Evolutionary conservation across 2,329 filamentous ascomycete genomes (phyloP).

Genomic region (Graphilbum ipis-grandicollis): DNA sequence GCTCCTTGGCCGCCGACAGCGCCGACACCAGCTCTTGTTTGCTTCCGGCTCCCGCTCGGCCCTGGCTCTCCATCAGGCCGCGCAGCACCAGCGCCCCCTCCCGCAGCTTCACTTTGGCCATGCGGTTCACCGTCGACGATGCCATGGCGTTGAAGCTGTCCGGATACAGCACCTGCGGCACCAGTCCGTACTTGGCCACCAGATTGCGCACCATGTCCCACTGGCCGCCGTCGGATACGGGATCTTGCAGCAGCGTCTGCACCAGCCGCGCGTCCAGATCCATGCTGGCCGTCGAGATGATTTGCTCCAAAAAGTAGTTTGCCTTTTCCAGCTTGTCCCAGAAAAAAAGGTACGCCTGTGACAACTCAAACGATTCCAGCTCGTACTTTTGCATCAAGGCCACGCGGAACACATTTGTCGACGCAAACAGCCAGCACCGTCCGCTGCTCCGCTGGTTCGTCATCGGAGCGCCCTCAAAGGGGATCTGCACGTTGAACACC

Average conservation of each 20-base stretch:
- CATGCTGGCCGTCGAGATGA: conserved; percentile 55
- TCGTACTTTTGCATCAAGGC: conserved; percentile 72
- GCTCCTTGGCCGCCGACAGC: conserved; percentile 40
- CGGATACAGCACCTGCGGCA: conserved; percentile 66
- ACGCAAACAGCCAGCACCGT: conserved; percentile 82
- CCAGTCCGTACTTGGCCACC: conserved; percentile 75
- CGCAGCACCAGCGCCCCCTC: conserved; percentile 64
- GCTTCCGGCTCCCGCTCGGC: too few species aligned
- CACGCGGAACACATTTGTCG: conserved; percentile 83
- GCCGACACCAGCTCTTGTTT: conserved; percentile 16
- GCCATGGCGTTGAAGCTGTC: conserved; percentile 66
- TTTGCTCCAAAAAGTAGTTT: conserved; percentile 76
- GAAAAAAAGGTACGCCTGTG: conserved; percentile 76
- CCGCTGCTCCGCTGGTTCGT: conserved; percentile 73
- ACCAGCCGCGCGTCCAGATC: conserved; percentile 58
- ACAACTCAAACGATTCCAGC: conserved; percentile 67
- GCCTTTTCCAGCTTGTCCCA: conserved; percentile 89
- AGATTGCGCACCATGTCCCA: conserved; percentile 88
- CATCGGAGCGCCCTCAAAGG: conserved; percentile 64
- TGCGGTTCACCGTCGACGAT: conserved; percentile 49
- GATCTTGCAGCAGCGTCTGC: conserved; percentile 47
- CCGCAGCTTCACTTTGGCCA: conserved; percentile 74
- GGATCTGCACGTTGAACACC: conserved; percentile 69
- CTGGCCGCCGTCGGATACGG: conserved; percentile 69
- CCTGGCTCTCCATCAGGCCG: too few species aligned